Base-by-base conservation (phyloP, 1,284 basidiomycete genomes). In the Moesziomyces sp. region DNA sequence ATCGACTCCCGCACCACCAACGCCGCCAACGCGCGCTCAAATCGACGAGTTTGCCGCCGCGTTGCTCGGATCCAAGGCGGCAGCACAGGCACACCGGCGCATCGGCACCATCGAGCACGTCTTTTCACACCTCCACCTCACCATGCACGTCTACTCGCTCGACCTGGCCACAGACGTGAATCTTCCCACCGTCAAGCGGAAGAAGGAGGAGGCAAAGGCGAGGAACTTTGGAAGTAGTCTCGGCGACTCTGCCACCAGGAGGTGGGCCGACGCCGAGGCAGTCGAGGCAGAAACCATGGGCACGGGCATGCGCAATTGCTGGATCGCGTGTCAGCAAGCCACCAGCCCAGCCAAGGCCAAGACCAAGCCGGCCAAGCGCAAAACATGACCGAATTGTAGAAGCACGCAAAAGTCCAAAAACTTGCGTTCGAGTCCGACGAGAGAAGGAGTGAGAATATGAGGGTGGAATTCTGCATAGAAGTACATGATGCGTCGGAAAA, bases 71-170 rank as follows among this genome's bases (percentile, higher is more conserved):
- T 35, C 35, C 35, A 51, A 7, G 6, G 18, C 21, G 11, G 42
- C 28, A 23, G 28, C n/a, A 9, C 50, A 46, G 16, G 44, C 49
- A 38, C 46, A 60, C 26, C 54, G 55, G 14, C 28, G 28, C 28
- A 60, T 82, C 58, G 79, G 68, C 21, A 46, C 66, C 51, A 89
- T 96, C 35, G 75, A 90, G 1, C 94, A 97, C 80, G 86, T 93
- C 54, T 97, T 97, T 85, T 93, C 91, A 3, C 94, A 98, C 83
- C 92, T 97, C 81, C 89, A 88, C 78, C 93, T 96, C 86, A 93
- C 91, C 10, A 97, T 96, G 85, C 89, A 92, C 74, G 88, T 91
- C 40, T 88, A 90, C 66, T 46, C 57, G 14, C 21, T 65, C 13
- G 21, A 18, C 1, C 18, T 61, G 5, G 4, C 52, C 16, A 19